Conservation (phyloP, 129 eudicot species). For the Ambrosia artemisiifolia region DNA sequence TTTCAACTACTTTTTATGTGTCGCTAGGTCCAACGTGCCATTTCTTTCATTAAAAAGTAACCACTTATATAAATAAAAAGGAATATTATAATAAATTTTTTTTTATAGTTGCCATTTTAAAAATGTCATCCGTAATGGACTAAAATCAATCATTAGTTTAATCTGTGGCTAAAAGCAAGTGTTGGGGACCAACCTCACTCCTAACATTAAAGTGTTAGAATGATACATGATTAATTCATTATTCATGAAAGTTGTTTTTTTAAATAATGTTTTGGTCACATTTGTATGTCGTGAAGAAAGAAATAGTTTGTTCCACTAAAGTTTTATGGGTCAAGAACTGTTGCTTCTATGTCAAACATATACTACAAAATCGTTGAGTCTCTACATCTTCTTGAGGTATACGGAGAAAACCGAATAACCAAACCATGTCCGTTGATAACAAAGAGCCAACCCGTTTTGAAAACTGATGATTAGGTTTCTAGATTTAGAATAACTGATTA, state of each 20-base stretch:
- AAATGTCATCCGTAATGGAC: conserved; percentile 17
- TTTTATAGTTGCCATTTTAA: neutral
- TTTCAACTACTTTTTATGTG: neutral
- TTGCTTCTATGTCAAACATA: too few species aligned
- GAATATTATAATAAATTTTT: neutral
- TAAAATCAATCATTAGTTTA: conserved; percentile 6
- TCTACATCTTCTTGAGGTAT: too few species aligned
- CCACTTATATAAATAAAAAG: neutral
- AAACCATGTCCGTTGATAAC: too few species aligned
- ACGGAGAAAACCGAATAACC: too few species aligned
- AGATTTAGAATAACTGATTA: too few species aligned
- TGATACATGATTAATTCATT: neutral
- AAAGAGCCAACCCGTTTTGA: too few species aligned
- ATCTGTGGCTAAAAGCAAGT: conserved; percentile 7
- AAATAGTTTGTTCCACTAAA: neutral
- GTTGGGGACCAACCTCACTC: conserved; percentile 19
- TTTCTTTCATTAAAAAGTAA: neutral
- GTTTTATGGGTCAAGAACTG: neutral
- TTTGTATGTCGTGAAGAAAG: neutral
- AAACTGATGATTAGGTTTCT: too few species aligned
- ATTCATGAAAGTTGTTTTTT: conserved; percentile 3
- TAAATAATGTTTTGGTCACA: neutral
- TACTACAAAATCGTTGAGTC: too few species aligned
- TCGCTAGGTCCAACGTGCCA: too few species aligned
- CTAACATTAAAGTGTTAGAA: neutral